These are phyloP conservation scores for Alternaria triticina DNA, from an alignment of 2,329 filamentous ascomycete species.

Conservation along the genomic window DNA sequence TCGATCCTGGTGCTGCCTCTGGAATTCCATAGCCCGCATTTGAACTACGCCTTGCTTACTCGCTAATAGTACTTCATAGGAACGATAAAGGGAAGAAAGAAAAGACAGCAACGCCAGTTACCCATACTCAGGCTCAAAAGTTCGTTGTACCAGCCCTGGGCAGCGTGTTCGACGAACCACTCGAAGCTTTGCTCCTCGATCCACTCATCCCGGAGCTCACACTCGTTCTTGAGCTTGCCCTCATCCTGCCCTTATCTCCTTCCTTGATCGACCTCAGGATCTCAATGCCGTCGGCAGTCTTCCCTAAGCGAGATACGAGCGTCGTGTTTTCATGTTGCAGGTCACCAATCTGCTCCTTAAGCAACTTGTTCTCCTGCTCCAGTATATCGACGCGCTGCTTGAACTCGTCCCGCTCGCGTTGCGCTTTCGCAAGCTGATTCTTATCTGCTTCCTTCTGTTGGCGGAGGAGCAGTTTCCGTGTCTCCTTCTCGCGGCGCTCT, in stretches of 20 bases:
- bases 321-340: constrained; percentile 65
- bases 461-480: constrained; percentile 69
- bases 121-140: not conserved
- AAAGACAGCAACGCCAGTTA: not conserved
- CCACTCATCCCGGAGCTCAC: constrained; percentile 28
- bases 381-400: constrained; percentile 54
- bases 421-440: constrained; percentile 54
- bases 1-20: not conserved
- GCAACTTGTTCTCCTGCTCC: constrained; percentile 57
- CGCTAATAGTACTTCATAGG: not conserved
- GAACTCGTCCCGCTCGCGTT: constrained; percentile 57
- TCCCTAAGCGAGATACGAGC: constrained; percentile 55
- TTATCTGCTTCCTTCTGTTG: constrained; percentile 66
- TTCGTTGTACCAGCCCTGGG: constrained; percentile 17
- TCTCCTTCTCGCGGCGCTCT: constrained; percentile 69
- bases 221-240: constrained; percentile 37
- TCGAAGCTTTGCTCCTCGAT: constrained; percentile 15
- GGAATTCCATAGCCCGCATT: not conserved
- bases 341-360: constrained; percentile 59
- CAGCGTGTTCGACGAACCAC: constrained; percentile 13
- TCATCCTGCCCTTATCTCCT: constrained; percentile 24
- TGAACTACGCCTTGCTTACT: not conserved
- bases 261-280: constrained; percentile 42
- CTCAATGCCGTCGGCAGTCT: constrained; percentile 43
- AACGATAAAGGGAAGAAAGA: not conserved